Conservation (phyloP, 768 basidiomycete species). For the Trametes punicea region DNA sequence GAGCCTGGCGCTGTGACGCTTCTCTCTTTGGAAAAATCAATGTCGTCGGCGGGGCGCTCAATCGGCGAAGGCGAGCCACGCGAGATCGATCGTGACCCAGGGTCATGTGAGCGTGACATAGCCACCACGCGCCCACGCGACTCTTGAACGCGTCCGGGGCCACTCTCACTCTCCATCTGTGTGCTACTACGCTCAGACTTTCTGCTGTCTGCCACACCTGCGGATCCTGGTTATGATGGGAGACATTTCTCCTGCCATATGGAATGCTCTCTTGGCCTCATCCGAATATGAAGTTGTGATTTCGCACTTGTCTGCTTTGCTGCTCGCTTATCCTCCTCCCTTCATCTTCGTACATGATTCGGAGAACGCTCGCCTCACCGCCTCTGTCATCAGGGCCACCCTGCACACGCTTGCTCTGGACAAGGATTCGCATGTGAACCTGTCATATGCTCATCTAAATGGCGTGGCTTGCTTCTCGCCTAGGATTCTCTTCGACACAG, state of each 20-base stretch:
- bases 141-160: not conserved
- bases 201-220: not conserved
- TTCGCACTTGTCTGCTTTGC: constrained; percentile 28
- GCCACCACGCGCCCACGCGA: not conserved
- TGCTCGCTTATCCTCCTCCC: constrained; percentile 45
- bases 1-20: not conserved
- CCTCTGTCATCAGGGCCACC: constrained; percentile 40
- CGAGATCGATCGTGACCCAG: constrained; percentile 7
- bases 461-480: constrained; percentile 59
- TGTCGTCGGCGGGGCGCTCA: constrained; percentile 8
- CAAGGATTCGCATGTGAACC: constrained; percentile 18
- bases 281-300: constrained; percentile 22
- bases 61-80: not conserved
- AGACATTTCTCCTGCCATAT: not conserved
- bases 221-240: not conserved
- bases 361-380: constrained; percentile 43
- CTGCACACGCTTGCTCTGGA: constrained; percentile 29
- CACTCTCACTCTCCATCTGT: no score
- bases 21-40: constrained; percentile 2
- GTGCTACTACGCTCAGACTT: not conserved
- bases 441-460: constrained; percentile 48
- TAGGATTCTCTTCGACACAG: constrained; percentile 61
- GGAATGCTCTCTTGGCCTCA: not conserved
- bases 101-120: constrained; percentile 1
- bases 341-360: constrained; percentile 70